Conservation (phyloP, 495 filamentous ascomycete genomes). For the Talaromyces ruber region DNA sequence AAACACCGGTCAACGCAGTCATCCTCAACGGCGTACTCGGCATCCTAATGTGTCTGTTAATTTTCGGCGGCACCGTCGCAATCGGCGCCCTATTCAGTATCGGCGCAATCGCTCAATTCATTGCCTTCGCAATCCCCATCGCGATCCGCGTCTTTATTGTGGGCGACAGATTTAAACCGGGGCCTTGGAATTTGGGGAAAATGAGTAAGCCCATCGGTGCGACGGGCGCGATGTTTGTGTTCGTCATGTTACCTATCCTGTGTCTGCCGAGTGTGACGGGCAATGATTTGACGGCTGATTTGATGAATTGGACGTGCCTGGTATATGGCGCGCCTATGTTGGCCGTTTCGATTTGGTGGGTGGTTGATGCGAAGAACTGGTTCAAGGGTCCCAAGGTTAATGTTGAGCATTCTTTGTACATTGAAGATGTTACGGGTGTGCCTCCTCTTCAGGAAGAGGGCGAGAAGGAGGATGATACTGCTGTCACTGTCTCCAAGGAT, state of each 20-base stretch:
- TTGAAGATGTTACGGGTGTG: not conserved
- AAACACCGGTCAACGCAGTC: conserved; percentile 72
- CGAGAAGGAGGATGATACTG: not conserved
- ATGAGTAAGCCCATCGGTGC: conserved; percentile 55
- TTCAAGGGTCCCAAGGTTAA: conserved; percentile 67
- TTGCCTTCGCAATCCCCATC: conserved; percentile 69
- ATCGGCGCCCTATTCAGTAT: conserved; percentile 72
- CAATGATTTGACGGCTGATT: conserved; percentile 42
- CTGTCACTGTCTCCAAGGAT: not conserved
- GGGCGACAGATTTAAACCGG: conserved; percentile 57
- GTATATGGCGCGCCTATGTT: conserved; percentile 67
- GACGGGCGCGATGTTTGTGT: conserved; percentile 52
- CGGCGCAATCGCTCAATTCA: conserved; percentile 64
- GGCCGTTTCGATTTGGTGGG: conserved; percentile 58
- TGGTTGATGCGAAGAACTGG: conserved; percentile 62
- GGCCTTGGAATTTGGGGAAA: conserved; percentile 67
- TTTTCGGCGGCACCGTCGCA: conserved; percentile 58
- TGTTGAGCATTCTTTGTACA: conserved; percentile 29
- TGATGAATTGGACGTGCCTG: conserved; percentile 72
- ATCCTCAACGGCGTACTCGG: conserved; percentile 63
- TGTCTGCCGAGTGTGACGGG: conserved; percentile 58
- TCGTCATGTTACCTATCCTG: conserved; percentile 67
- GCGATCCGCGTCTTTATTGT: conserved; percentile 69
- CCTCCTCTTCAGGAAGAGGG: not conserved
- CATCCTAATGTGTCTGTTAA: conserved; percentile 54